phyloP scores from a whole-genome alignment of 2,329 filamentous ascomycete genomes.

The Fusarium citri region DNA sequence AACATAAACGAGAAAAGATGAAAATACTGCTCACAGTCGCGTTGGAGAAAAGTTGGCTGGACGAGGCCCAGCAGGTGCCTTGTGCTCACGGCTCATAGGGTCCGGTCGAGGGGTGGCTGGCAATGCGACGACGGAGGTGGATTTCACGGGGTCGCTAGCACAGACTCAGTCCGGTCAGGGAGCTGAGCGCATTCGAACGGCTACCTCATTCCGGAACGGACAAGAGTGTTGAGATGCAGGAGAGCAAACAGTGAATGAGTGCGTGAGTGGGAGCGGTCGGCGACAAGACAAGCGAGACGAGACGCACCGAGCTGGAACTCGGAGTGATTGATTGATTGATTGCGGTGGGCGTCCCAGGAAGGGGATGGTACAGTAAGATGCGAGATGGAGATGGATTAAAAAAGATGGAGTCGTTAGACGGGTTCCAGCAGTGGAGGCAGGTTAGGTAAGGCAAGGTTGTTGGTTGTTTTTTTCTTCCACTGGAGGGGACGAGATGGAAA shows the following conservation, averaged over 20 bases:
- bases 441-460: slow-evolving; percentile 41
- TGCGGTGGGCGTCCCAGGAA: slow-evolving; percentile 34
- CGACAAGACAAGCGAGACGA: slow-evolving; percentile 19
- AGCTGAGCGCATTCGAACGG: slow-evolving; percentile 66
- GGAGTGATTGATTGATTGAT: slow-evolving; percentile 13
- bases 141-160: slow-evolving; percentile 46
- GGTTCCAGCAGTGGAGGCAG: slow-evolving; percentile 16
- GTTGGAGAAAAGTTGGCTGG: slow-evolving; percentile 68
- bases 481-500: slow-evolving; percentile 28
- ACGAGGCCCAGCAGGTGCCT: slow-evolving; percentile 69
- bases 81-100: slow-evolving; percentile 60
- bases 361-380: slow-evolving; percentile 40
- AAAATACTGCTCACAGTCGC: slow-evolving; percentile 62
- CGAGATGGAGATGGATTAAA: slow-evolving; percentile 40
- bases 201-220: slow-evolving; percentile 68
- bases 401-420: slow-evolving; percentile 44
- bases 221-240: slow-evolving; percentile 23
- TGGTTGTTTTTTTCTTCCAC: slow-evolving; percentile 26
- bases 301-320: slow-evolving; percentile 13
- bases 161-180: slow-evolving; percentile 69
- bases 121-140: slow-evolving; percentile 47
- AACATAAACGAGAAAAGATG: slow-evolving; percentile 21
- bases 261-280: slow-evolving; percentile 15
- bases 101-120: slow-evolving; percentile 47
- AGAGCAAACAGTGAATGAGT: slow-evolving; percentile 17